These are phyloP conservation scores for Mentha longifolia DNA, from an alignment of 257 asterid species.

Conservation along the genomic window DNA sequence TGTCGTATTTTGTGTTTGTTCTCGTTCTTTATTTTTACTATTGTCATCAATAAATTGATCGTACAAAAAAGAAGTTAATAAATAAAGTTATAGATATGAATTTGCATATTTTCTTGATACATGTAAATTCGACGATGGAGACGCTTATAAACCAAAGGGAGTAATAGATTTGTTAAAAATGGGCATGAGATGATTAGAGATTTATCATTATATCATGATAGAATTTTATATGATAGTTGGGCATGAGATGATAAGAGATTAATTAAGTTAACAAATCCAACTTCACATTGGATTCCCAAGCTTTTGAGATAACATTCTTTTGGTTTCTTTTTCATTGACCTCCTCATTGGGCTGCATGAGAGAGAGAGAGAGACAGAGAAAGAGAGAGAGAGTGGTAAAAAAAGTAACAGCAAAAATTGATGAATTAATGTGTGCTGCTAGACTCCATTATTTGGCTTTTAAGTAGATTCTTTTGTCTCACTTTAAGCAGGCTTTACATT, in stretches of 20 bases:
- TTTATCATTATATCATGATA: neutral
- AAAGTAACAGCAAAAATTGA: slow-evolving; percentile 61
- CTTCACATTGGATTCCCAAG: slow-evolving; percentile 83
- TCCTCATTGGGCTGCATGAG: slow-evolving; percentile 43
- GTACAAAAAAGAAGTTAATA: too few species aligned
- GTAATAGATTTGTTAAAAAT: neutral
- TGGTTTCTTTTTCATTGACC: slow-evolving; percentile 59
- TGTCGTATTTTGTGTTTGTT: too few species aligned
- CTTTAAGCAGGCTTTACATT: slow-evolving; percentile 70
- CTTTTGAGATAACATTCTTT: slow-evolving; percentile 46
- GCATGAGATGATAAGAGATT: neutral
- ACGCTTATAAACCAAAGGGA: too few species aligned
- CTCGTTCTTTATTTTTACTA: too few species aligned
- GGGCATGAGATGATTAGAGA: slow-evolving; percentile 26
- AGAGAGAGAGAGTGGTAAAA: slow-evolving; percentile 67
- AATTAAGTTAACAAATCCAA: slow-evolving; percentile 33
- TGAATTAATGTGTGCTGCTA: slow-evolving; percentile 67
- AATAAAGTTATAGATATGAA: too few species aligned
- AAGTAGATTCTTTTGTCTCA: slow-evolving; percentile 77
- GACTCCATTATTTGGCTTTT: slow-evolving; percentile 84
- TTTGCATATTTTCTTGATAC: too few species aligned
- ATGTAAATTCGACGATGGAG: too few species aligned
- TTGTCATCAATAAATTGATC: too few species aligned
- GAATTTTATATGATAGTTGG: too few species aligned
- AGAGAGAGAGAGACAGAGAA: neutral